Evolutionary conservation across 306 rosid species (phyloP), one percentile per base, ranked within the genome.

Genomic region (Mucuna pruriens): DNA sequence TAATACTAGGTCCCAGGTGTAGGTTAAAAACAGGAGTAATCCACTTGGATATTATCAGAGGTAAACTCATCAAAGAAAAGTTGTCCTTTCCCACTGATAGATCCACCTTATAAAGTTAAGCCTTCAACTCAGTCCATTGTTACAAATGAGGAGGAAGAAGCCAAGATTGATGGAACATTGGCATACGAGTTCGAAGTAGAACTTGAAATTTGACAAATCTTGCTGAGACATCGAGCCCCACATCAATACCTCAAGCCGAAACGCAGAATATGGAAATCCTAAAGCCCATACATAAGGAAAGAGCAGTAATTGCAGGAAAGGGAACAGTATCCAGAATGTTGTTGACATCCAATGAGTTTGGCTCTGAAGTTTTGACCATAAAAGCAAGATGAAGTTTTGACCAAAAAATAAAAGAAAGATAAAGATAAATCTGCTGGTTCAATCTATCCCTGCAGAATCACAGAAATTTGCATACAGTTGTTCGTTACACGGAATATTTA

Each of bases 21-120:
- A n/a, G n/a, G n/a, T n/a, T n/a, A n/a, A n/a, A 80, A 83, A 89
- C 91, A 94, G 98, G 98, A 92, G 84, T 90, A 38, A 85, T 91
- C 76, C 91, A 92, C 77, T 76, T 90, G 91, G 98, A 94, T 88
- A 95, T 94, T 78, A 91, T 94, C 55, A 87, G 90, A 87, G 97
- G 92, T 49, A 81, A 77, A 84, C 90, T 84, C 82, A 55, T 87
- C 82, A 68, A 84, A 82, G 39, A 22, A 82, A 67, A 87, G 77
- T 63, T 92, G 76, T 40, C 88, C 91, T 11, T 72, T 87, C 79
- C 79, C 92, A 66, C 86, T 86, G 23, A 86, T 83, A 9, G 97
- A 94, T 58, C 87, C 93, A 67, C 84, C 92, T 17, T 86, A 89
- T 57, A 87, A 88, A 85, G 82, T 85, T 65, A 94, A 88, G 82